Percentiles rank a stretch among this genome's conserved stretches.
These are phyloP conservation scores for Morella rubra DNA, from an alignment of 306 rosid species.

Conservation along the genomic window DNA sequence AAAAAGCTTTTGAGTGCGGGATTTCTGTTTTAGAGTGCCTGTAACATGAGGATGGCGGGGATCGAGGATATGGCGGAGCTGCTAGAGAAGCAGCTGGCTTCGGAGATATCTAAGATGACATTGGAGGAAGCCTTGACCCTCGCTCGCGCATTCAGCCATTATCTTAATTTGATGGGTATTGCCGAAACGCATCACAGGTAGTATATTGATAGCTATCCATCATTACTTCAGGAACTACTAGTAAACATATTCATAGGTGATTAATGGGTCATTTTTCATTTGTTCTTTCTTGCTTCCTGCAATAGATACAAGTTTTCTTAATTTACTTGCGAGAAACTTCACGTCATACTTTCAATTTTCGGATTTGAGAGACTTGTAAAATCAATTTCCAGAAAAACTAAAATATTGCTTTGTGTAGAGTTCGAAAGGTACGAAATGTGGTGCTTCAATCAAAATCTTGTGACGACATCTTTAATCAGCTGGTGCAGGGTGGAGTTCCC, in stretches of 20 bases:
- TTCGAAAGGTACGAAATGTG: constrained; percentile 65
- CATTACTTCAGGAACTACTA: constrained; percentile 1
- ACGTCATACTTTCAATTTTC: neutral
- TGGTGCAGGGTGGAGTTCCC: constrained; percentile 72
- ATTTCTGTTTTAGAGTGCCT: constrained; percentile 59
- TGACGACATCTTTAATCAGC: constrained; percentile 76
- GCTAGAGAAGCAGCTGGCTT: constrained; percentile 83
- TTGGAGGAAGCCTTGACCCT: constrained; percentile 77
- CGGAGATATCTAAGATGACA: constrained; percentile 83
- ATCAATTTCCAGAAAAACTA: neutral
- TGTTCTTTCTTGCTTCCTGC: neutral
- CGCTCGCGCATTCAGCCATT: constrained; percentile 91
- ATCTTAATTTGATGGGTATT: constrained; percentile 85
- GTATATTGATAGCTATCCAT: neutral
- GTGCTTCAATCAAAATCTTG: constrained; percentile 72
- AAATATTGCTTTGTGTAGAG: constrained; percentile 49
- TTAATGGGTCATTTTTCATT: neutral
- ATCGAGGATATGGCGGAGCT: constrained; percentile 69
- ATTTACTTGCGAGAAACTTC: neutral
- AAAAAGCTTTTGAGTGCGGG: constrained; percentile 4
- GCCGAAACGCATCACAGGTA: constrained; percentile 96
- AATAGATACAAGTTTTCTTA: neutral
- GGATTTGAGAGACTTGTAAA: neutral
- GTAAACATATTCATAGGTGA: neutral
- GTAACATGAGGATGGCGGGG: constrained; percentile 87